These are phyloP conservation scores for Vitis hybrid DNA, from an alignment of 177 flowering plant species.

Conservation along the genomic window DNA sequence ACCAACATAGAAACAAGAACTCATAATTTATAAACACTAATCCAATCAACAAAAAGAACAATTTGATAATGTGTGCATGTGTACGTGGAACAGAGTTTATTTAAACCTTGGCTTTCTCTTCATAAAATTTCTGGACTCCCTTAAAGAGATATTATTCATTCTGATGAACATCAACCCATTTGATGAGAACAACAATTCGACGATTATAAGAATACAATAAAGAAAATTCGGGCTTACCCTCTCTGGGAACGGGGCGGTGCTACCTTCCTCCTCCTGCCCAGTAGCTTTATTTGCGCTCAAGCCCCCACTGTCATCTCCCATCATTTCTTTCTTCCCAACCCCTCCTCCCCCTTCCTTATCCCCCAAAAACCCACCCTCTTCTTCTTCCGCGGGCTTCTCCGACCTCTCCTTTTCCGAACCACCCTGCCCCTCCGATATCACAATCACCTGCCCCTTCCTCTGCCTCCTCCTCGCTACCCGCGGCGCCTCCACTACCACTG, in stretches of 20 bases:
- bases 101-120: too few species aligned
- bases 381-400: conserved; percentile 12
- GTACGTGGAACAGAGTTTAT: too few species aligned
- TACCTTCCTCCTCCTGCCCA: conserved; percentile 76
- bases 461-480: conserved; percentile 11
- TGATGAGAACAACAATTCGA: background rate
- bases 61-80: too few species aligned
- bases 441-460: conserved; percentile 31
- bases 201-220: background rate
- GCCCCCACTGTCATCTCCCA: conserved; percentile 78
- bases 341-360: conserved; percentile 1
- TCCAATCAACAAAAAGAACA: too few species aligned
- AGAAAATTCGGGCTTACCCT: conserved; percentile 37
- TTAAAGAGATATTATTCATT: too few species aligned
- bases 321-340: conserved; percentile 14
- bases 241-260: conserved; percentile 76
- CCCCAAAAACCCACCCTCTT: conserved; percentile 12
- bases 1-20: too few species aligned
- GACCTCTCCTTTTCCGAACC: conserved; percentile 18
- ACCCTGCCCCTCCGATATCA: conserved; percentile 35
- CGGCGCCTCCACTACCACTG: conserved; percentile 10
- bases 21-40: too few species aligned
- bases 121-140: too few species aligned
- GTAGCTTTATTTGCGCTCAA: conserved; percentile 74
- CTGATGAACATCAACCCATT: too few species aligned